Percentiles rank a stretch among this genome's conserved stretches.
phyloP scores from a whole-genome alignment of 257 asterid genomes.

The Solanum tarijense region DNA sequence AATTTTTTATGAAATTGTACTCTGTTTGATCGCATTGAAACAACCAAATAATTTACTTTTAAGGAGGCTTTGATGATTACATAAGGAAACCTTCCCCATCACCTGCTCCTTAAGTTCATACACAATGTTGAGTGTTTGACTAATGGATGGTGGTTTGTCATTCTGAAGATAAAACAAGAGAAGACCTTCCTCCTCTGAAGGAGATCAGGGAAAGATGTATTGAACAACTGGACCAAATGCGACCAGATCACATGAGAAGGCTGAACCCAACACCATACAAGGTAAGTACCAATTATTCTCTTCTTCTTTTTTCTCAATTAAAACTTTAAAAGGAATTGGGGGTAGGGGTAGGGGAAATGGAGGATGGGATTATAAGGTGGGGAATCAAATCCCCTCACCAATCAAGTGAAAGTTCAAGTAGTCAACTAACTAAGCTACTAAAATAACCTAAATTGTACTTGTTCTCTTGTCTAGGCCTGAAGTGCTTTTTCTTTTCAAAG shows the following conservation, averaged over 20 bases:
- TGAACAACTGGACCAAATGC: conserved; percentile 70
- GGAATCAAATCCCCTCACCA: background rate
- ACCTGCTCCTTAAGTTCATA: background rate
- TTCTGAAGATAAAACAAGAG: conserved; percentile 51
- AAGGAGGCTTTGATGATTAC: background rate
- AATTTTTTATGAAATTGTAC: background rate
- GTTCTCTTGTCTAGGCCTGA: background rate
- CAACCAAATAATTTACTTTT: background rate
- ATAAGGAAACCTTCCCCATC: background rate
- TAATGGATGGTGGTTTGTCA: background rate
- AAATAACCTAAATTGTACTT: background rate
- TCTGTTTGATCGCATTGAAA: background rate
- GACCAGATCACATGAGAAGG: conserved; percentile 96
- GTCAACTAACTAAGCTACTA: background rate
- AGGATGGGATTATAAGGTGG: background rate
- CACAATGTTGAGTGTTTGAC: background rate
- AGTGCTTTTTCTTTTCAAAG: background rate
- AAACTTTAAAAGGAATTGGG: background rate
- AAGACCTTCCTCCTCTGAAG: conserved; percentile 48
- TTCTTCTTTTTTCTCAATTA: no score
- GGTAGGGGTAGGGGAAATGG: background rate
- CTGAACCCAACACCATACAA: conserved; percentile 98
- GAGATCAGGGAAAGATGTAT: conserved; percentile 65
- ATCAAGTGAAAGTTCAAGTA: background rate
- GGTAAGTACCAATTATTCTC: conserved; percentile 27